Conservation (phyloP, 83 land plant genomes). For the Picea abies region DNA sequence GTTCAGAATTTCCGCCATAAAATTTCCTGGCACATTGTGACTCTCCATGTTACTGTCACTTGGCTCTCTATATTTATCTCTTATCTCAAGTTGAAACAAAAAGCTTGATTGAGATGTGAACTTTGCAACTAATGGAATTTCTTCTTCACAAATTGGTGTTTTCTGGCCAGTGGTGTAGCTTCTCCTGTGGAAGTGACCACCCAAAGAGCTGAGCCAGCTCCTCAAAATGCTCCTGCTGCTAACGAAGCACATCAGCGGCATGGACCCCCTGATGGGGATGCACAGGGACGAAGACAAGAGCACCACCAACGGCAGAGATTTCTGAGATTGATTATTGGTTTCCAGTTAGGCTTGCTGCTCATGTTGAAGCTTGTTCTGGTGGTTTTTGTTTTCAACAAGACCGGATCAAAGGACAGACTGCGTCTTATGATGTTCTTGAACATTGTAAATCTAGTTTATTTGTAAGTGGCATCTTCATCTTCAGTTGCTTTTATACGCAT, state of each 20-base stretch:
- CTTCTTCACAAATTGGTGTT: not conserved
- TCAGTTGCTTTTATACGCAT: not conserved
- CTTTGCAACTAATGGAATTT: not conserved
- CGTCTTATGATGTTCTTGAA: constrained; percentile 56
- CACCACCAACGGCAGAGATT: constrained; percentile 58
- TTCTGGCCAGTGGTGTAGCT: not conserved
- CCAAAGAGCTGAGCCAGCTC: not conserved
- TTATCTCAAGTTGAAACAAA: not conserved
- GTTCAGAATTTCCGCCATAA: too few relatives aligned
- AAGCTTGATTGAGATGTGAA: not conserved
- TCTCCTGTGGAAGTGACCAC: not conserved
- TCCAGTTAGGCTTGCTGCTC: constrained; percentile 84
- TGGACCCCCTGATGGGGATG: constrained; percentile 21
- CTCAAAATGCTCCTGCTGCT: constrained; percentile 5
- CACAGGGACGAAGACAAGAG: constrained; percentile 31
- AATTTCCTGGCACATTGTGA: not conserved
- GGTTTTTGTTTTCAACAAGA: constrained; percentile 87
- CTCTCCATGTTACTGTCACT: not conserved
- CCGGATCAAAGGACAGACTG: constrained; percentile 85
- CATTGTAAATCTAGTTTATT: constrained; percentile 70
- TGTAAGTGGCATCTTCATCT: constrained; percentile 57
- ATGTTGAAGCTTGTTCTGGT: constrained; percentile 85
- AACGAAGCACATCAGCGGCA: constrained; percentile 17
- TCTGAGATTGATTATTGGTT: constrained; percentile 82
- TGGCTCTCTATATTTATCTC: not conserved